These are phyloP conservation scores for Corchorus olitorius DNA, from an alignment of 345 rosid species.

Conservation along the genomic window DNA sequence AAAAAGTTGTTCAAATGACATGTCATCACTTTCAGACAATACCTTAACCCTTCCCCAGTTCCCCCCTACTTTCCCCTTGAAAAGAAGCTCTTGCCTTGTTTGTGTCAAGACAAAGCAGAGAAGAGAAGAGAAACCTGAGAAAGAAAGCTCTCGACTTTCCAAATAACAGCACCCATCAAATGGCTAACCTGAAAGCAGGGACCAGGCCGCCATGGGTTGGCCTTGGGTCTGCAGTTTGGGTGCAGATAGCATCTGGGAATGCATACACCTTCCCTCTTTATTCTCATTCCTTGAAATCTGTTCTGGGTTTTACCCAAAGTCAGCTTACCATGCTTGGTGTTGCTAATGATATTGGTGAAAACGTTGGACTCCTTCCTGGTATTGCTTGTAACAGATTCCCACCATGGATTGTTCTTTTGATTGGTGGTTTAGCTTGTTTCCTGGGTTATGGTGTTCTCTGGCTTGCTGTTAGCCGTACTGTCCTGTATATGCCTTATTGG, in stretches of 20 bases:
- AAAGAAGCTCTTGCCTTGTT: not conserved
- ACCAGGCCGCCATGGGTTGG: slow-evolving; percentile 81
- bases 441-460: slow-evolving; percentile 67
- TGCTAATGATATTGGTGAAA: slow-evolving; percentile 75
- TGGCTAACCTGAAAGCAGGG: slow-evolving; percentile 55
- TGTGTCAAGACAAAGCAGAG: not conserved
- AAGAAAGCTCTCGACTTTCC: not conserved
- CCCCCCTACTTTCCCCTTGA: slow-evolving; percentile 1
- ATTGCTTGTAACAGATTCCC: slow-evolving; percentile 64
- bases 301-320: slow-evolving; percentile 64
- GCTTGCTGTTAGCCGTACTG: slow-evolving; percentile 53
- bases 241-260: slow-evolving; percentile 67
- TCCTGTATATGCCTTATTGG: slow-evolving; percentile 63
- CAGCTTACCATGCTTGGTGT: slow-evolving; percentile 75
- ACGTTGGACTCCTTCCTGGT: slow-evolving; percentile 66
- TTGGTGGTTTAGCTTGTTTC: slow-evolving; percentile 62
- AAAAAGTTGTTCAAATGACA: slow-evolving; percentile 7
- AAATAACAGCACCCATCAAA: slow-evolving; percentile 14
- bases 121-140: not conserved
- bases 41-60: not conserved
- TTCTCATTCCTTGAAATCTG: slow-evolving; percentile 71
- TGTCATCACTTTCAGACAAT: slow-evolving; percentile 10
- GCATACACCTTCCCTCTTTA: slow-evolving; percentile 68
- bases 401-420: slow-evolving; percentile 59
- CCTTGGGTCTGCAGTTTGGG: slow-evolving; percentile 68